Base-by-base conservation (phyloP, 768 basidiomycete genomes). In the Naganishia antarctica region DNA sequence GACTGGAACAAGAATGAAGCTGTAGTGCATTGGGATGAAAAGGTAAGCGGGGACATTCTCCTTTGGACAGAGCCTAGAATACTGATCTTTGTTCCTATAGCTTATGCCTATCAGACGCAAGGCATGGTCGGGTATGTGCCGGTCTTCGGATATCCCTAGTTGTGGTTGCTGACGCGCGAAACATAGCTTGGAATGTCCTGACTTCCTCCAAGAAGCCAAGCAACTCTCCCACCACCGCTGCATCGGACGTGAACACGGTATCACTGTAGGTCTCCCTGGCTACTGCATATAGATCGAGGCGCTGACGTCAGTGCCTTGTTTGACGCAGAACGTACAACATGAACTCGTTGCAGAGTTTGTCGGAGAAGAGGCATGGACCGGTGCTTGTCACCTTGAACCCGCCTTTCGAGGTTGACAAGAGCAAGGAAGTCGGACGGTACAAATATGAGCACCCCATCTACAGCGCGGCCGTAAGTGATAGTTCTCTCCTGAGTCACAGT, bases 311-410 rank as follows among this genome's bases (percentile, higher is more conserved):
- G n/a, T n/a, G n/a, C 16, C 50, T 51, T 18, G n/a, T 12, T 9
- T 32, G 5, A 9, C n/a, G 16, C 46, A 74, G 71, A 6, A 73
- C 72, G 83, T 87, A 89, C 73, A 82, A 82, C 46, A 88, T 88
- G 88, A 89, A 88, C 71, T 81, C 83, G 62, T 79, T 88, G n/a
- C 87, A 89, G 70, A 83, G 86, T 68, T 80, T 89, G 16, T 75
- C 84, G 0, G 81, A 83, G 66, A 63, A 78, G 0, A 74, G 78
- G 41, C 81, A 84, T 69, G 87, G 87, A 0, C 84, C 83, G 0
- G 82, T 89, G 6, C 79, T 88, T 26, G 84, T 87, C 32, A 88
- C 88, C 3, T 82, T 89, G 63, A 88, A 88, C 73, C 83, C 88
- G 11, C 87, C 86, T 0, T 84, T 84, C 70, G 82, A 84, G 58